These are phyloP conservation scores for Cladosporium halotolerans DNA, from an alignment of 2,329 filamentous ascomycete species.

Conservation along the genomic window DNA sequence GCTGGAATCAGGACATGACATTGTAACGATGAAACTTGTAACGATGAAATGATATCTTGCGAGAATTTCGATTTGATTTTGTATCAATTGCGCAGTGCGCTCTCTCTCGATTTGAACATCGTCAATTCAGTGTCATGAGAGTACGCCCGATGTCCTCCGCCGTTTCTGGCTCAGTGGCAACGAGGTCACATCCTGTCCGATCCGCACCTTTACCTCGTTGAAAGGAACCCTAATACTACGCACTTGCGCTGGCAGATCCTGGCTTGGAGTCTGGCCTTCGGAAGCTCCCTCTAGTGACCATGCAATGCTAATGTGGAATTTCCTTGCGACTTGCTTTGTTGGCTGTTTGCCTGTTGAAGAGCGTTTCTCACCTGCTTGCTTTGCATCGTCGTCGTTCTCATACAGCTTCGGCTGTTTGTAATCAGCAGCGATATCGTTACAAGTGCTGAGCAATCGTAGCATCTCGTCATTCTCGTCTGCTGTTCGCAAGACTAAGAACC, in stretches of 20 bases:
- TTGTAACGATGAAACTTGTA: no score
- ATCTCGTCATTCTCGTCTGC: constrained; percentile 32
- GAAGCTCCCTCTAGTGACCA: constrained; percentile 58
- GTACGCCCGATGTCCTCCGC: background rate
- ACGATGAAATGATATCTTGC: no score
- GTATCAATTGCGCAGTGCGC: no score
- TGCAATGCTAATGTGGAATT: constrained; percentile 82
- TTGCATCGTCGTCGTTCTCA: constrained; percentile 26
- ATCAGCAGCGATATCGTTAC: constrained; percentile 56
- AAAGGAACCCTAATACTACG: constrained; percentile 22
- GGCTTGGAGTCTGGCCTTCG: background rate
- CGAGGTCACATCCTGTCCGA: constrained; percentile 35
- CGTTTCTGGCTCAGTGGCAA: constrained; percentile 16
- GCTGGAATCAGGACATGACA: background rate
- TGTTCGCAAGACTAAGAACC: constrained; percentile 75
- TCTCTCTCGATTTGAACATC: no score
- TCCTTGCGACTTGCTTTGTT: background rate
- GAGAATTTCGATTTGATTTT: no score
- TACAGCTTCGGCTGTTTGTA: constrained; percentile 71
- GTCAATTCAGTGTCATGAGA: background rate
- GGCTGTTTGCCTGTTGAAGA: background rate
- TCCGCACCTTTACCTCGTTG: constrained; percentile 41
- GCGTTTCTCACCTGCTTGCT: no score
- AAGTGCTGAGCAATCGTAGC: constrained; percentile 53
- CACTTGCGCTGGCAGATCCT: constrained; percentile 18